phyloP scores from a whole-genome alignment of 2,329 filamentous ascomycete genomes.

The Fusarium temperatum region DNA sequence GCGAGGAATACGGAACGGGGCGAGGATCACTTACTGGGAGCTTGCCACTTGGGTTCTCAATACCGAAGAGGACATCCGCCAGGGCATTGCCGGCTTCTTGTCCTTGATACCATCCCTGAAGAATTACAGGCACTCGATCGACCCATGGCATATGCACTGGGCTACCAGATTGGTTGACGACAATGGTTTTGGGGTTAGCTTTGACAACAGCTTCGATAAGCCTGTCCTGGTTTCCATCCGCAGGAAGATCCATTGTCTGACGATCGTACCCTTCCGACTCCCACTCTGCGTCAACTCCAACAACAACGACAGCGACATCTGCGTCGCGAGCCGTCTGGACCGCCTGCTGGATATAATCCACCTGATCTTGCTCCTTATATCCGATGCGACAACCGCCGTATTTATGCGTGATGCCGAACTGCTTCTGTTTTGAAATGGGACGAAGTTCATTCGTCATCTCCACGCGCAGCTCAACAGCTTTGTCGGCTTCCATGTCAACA shows the following conservation, averaged over 20 bases:
- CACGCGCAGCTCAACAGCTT: conserved; percentile 64
- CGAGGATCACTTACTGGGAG: conserved; percentile 60
- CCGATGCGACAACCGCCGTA: conserved; percentile 78
- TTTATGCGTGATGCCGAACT: conserved; percentile 66
- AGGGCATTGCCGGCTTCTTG: conserved; percentile 77
- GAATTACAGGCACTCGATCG: conserved; percentile 68
- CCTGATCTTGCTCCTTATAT: conserved; percentile 71
- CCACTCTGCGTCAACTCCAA: conserved; percentile 78
- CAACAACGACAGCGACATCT: conserved; percentile 74
- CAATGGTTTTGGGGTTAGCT: conserved; percentile 72
- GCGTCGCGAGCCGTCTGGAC: conserved; percentile 68
- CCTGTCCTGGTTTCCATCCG: conserved; percentile 61
- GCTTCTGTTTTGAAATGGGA: conserved; percentile 67
- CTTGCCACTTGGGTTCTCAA: conserved; percentile 73
- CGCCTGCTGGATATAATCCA: conserved; percentile 71
- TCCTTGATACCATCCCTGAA: conserved; percentile 64
- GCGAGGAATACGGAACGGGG: background rate
- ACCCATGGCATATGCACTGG: conserved; percentile 72
- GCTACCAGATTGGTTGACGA: conserved; percentile 63
- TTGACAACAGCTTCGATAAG: conserved; percentile 69
- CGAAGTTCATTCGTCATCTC: conserved; percentile 69
- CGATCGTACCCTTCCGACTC: conserved; percentile 79
- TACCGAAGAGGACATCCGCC: conserved; percentile 73
- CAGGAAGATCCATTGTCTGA: conserved; percentile 77
- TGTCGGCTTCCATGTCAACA: conserved; percentile 66